Evolutionary conservation across 2,329 filamentous ascomycete species (phyloP).

Genomic region (Pseudophaeomoniella oleicola): DNA sequence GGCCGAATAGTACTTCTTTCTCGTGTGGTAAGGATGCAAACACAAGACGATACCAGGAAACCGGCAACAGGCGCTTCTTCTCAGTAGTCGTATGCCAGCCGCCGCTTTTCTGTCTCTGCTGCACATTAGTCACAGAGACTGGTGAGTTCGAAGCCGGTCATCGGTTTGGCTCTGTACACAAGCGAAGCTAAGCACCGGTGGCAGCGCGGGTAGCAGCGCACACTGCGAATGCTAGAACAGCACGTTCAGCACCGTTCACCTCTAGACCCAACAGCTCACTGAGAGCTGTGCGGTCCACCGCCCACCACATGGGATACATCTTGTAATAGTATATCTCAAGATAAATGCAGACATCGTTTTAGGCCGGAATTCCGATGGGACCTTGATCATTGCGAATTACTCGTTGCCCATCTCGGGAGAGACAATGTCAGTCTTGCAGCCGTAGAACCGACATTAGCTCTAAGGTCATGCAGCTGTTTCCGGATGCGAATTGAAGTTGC

Average conservation of each 20-base stretch:
- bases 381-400: too few species aligned
- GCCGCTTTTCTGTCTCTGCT: neutral
- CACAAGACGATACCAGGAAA: slow-evolving; percentile 36
- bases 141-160: neutral
- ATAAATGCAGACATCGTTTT: neutral
- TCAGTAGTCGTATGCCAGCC: neutral
- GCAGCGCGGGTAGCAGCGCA: slow-evolving; percentile 1
- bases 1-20: slow-evolving; percentile 27
- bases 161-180: neutral
- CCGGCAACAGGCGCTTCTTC: slow-evolving; percentile 20
- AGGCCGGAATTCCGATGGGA: too few species aligned
- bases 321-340: slow-evolving; percentile 1
- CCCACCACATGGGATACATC: slow-evolving; percentile 1
- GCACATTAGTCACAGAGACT: slow-evolving; percentile 1
- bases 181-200: slow-evolving; percentile 1
- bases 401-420: too few species aligned
- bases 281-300: neutral
- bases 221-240: neutral
- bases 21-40: slow-evolving; percentile 36
- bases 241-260: neutral
- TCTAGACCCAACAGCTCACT: neutral
- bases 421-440: too few species aligned
- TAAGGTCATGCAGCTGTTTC: neutral
- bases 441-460: neutral
- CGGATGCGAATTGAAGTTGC: slow-evolving; percentile 1